phyloP scores from a whole-genome alignment of 2,329 filamentous ascomycete species.

The Stachybotrys chlorohalonatus region DNA sequence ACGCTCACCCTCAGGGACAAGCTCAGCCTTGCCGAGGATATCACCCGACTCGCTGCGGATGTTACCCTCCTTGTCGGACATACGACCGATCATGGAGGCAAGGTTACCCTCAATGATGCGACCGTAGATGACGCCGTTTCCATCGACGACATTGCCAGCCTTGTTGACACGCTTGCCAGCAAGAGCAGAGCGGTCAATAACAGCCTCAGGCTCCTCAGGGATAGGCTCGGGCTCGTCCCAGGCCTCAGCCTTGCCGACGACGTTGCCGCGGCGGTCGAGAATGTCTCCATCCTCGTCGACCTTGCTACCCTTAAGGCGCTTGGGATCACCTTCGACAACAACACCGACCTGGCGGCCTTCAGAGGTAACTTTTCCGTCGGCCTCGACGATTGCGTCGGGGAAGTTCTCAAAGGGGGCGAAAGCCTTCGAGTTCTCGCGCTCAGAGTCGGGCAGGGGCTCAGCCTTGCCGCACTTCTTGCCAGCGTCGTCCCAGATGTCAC shows the following conservation, averaged over 20 bases:
- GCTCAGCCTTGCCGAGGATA: slow-evolving; percentile 57
- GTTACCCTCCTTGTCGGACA: slow-evolving; percentile 63
- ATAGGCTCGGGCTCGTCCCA: slow-evolving; percentile 46
- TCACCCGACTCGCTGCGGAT: slow-evolving; percentile 66
- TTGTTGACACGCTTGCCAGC: slow-evolving; percentile 67
- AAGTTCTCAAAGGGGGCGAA: slow-evolving; percentile 49
- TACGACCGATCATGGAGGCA: slow-evolving; percentile 54
- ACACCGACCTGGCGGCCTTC: slow-evolving; percentile 49
- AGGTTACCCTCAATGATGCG: slow-evolving; percentile 59
- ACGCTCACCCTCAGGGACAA: slow-evolving; percentile 59
- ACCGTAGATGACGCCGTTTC: slow-evolving; percentile 47
- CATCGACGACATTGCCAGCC: slow-evolving; percentile 52
- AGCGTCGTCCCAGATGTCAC: slow-evolving; percentile 61
- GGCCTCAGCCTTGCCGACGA: slow-evolving; percentile 57
- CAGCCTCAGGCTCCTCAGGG: slow-evolving; percentile 44
- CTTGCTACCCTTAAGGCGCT: slow-evolving; percentile 53
- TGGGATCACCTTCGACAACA: slow-evolving; percentile 54
- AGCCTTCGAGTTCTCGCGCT: slow-evolving; percentile 38
- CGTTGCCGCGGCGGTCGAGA: slow-evolving; percentile 57
- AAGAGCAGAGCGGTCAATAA: slow-evolving; percentile 50
- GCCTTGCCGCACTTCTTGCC: slow-evolving; percentile 60
- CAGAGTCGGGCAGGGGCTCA: slow-evolving; percentile 46
- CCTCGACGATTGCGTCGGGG: slow-evolving; percentile 42
- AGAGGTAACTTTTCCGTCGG: slow-evolving; percentile 41
- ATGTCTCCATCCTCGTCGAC: slow-evolving; percentile 64